phyloP scores from a whole-genome alignment of 306 rosid species.

The Trifolium pratense region DNA sequence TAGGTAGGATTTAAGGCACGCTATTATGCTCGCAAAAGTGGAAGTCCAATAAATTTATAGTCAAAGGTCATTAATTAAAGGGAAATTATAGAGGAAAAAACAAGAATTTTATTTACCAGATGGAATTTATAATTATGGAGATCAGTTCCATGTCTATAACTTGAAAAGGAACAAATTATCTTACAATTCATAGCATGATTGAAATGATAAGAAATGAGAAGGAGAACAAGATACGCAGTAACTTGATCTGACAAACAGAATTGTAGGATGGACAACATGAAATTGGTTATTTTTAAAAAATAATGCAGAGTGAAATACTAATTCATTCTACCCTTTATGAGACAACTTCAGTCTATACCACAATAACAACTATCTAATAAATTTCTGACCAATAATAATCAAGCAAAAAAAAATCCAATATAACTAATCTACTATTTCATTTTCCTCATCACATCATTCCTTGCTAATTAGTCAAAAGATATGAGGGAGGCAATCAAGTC shows the following conservation, averaged over 20 bases:
- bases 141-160: slow-evolving; percentile 25
- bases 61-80: not conserved
- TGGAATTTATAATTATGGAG: slow-evolving; percentile 17
- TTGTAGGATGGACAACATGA: no score
- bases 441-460: slow-evolving; percentile 30
- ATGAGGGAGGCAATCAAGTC: no score
- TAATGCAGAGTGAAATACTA: not conserved
- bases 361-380: slow-evolving; percentile 21
- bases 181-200: slow-evolving; percentile 10
- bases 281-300: slow-evolving; percentile 1
- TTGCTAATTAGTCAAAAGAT: slow-evolving; percentile 29
- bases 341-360: not conserved
- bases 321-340: slow-evolving; percentile 14
- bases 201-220: slow-evolving; percentile 28
- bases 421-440: slow-evolving; percentile 18
- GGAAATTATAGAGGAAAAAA: not conserved
- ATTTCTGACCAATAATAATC: slow-evolving; percentile 13
- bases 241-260: no score
- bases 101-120: slow-evolving; percentile 2
- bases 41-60: slow-evolving; percentile 5
- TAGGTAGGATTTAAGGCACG: slow-evolving; percentile 21
- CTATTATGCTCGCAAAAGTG: slow-evolving; percentile 21
- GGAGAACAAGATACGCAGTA: no score
- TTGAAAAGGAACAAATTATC: slow-evolving; percentile 8
- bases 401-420: not conserved